Percentiles rank a stretch among this genome's conserved stretches.
Conservation (phyloP, 2,329 filamentous ascomycete species). For the Sarocladium strictum region DNA sequence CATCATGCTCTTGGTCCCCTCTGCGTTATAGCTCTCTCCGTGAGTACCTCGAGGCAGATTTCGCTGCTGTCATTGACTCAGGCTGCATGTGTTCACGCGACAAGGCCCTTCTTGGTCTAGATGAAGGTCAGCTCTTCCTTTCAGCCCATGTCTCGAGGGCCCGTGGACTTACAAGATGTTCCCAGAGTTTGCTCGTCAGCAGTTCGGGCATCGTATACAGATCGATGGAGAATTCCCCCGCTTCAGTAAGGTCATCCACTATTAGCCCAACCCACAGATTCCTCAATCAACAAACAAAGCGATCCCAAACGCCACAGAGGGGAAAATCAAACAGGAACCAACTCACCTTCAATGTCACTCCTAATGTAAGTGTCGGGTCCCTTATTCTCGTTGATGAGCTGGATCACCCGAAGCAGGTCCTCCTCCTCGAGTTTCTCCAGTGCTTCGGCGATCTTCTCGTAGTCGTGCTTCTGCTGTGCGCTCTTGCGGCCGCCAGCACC, state of each 20-base stretch:
- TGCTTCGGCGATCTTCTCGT: conserved; percentile 93
- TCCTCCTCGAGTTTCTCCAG: conserved; percentile 87
- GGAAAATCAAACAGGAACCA: conserved; percentile 9
- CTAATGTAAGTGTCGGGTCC: conserved; percentile 89
- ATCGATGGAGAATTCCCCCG: conserved; percentile 97
- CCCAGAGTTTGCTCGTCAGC: conserved; percentile 92
- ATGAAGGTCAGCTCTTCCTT: neutral
- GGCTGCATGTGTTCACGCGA: neutral
- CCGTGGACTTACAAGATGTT: conserved; percentile 56
- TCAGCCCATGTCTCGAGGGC: neutral
- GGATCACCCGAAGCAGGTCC: conserved; percentile 87
- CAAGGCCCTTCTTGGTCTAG: conserved; percentile 11
- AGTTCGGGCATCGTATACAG: conserved; percentile 92
- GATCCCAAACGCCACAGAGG: conserved; percentile 10
- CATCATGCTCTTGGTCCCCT: neutral
- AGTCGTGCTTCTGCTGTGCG: conserved; percentile 69
- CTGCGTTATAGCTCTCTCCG: neutral
- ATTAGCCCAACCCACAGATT: conserved; percentile 21
- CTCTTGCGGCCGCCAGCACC: conserved; percentile 54
- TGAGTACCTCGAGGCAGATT: too few species aligned
- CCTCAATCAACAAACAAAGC: conserved; percentile 1
- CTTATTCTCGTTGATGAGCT: conserved; percentile 98
- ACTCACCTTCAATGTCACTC: conserved; percentile 90
- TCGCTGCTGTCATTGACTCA: neutral
- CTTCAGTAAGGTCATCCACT: conserved; percentile 38